Evolutionary conservation across 495 filamentous ascomycete genomes (phyloP), one percentile per base, ranked within the genome.

Genomic region (Aspergillus steynii): DNA sequence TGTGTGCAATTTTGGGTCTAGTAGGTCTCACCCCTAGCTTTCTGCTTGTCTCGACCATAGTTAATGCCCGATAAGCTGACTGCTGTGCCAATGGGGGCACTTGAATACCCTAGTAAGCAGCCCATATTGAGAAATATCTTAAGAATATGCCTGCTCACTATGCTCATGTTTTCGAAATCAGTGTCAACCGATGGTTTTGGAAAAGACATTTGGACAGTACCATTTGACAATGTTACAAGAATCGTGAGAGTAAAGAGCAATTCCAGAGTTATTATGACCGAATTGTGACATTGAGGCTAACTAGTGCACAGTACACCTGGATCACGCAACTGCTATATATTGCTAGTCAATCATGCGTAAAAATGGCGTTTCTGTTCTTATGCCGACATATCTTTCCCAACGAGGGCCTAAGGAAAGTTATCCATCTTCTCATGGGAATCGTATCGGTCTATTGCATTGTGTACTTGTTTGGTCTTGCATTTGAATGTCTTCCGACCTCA

Each of bases 341-440:
- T 26, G 37, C 59, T n/a, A 32, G 9, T 32, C 20, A 50, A 7
- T 25, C 59, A 6, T 14, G 20, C 4, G 50, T 37, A 6, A 61
- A 61, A 28, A 55, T 61, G 37, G 53, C 59, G 14, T 56, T 61
- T 46, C 53, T 61, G 4, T 42, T 28, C 4, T 52, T 61, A 3
- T 61, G 50, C 32, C 59, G 48, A 5, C 59, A 47, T 5, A 61
- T 61, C 32, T 61, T 61, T 32, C 59, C 59, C 5, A 55, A 37
- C 28, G 14, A 25, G 1, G 53, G 53, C 2, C 26, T 61, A 20
- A 52, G 46, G 5, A 10, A 29, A 25, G 53, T 42, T 3, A 51
- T 37, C 4, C 56, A 2, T 8, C 14, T 45, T 1, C 29, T 61
- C 10, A 37, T 61, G 1, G 59, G 14, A 12, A n/a, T 61, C 12